Base-by-base conservation (phyloP, 306 rosid genomes). In the Geum urbanum region DNA sequence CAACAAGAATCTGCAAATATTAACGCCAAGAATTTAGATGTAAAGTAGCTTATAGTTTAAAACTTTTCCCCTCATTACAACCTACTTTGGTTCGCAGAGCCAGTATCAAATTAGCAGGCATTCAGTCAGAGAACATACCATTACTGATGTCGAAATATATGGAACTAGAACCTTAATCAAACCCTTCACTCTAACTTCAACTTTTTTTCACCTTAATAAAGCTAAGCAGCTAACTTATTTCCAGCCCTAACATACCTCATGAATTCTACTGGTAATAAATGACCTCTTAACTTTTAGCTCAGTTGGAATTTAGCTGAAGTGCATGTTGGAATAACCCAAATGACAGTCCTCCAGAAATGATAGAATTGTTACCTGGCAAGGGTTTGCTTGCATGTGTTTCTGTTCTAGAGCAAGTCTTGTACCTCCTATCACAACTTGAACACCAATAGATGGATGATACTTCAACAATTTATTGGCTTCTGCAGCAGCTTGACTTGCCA, bases 401-500 rank as follows among this genome's bases (percentile, higher is more conserved):
- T 94, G 99, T 81, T 94, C 99, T 46, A 83, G 57, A 57, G 88
- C 82, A 74, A 91, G 95, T 67, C 89, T 81, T 76, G 97, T 94
- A 19, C 99, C 99, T 66, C 99, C 99, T 24, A 94, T 94, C 74
- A 94, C 99, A 80, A 86, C 96, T 86, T 94, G 99, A 69, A 86
- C 95, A 32, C 97, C 99, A 54, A 87, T 82, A 64, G 96, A 73
- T 37, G 96, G 87, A 71, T 94, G 96, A 71, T 89, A 91, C 79
- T 89, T 94, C 74, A 94, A 81, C 74, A 94, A 83, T 41, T 80
- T 88, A 74, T 66, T 78, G 62, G 96, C 97, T 83, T 94, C 95
- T 58, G 87, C 83, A 67, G 97, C 86, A 72, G 99, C 99, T 81
- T 94, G 99, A 70, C 72, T 73, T 9, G 99, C 99, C 81, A 94